Percentiles rank a stretch among this genome's conserved stretches.
phyloP scores from a whole-genome alignment of 106 monocot species.

The Apostasia shenzhenica region DNA sequence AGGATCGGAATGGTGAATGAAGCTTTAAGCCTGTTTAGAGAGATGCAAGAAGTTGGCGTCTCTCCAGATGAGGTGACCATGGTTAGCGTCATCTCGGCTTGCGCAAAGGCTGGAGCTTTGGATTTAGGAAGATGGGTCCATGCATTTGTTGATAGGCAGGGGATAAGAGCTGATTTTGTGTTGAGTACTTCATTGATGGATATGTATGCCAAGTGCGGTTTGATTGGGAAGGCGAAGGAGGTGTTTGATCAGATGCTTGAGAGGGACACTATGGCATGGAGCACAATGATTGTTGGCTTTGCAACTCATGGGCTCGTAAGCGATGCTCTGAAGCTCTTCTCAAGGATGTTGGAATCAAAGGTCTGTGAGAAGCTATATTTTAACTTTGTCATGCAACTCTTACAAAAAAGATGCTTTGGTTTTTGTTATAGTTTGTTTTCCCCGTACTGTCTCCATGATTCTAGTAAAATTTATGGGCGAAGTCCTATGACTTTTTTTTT shows the following conservation, averaged over 20 bases:
- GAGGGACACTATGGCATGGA: conserved; percentile 74
- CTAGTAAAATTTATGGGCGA: too few relatives aligned
- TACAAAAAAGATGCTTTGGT: too few relatives aligned
- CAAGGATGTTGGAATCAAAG: conserved; percentile 55
- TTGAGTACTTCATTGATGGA: conserved; percentile 71
- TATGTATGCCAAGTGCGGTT: conserved; percentile 84
- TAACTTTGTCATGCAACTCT: too few relatives aligned
- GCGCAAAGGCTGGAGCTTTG: conserved; percentile 77
- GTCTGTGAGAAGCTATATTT: conserved; percentile 10
- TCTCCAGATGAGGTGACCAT: conserved; percentile 88
- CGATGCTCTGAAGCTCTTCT: conserved; percentile 67
- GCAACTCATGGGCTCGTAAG: conserved; percentile 76
- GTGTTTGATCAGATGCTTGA: conserved; percentile 59
- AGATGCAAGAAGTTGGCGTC: conserved; percentile 63
- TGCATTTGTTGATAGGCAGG: conserved; percentile 61
- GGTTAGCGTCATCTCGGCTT: conserved; percentile 91
- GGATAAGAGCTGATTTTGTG: conserved; percentile 66
- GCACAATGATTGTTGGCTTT: conserved; percentile 76
- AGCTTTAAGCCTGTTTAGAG: conserved; percentile 61
- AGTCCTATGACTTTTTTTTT: too few relatives aligned
- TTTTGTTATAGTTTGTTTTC: too few relatives aligned
- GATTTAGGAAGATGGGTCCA: conserved; percentile 84
- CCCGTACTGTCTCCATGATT: too few relatives aligned
- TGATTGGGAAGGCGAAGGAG: conserved; percentile 49
- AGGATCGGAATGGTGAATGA: conserved; percentile 77